Percentiles rank a stretch among this genome's conserved stretches.
Evolutionary conservation across 2,329 filamentous ascomycete species (phyloP).

Genomic region (Arthrobotrys musiformis): DNA sequence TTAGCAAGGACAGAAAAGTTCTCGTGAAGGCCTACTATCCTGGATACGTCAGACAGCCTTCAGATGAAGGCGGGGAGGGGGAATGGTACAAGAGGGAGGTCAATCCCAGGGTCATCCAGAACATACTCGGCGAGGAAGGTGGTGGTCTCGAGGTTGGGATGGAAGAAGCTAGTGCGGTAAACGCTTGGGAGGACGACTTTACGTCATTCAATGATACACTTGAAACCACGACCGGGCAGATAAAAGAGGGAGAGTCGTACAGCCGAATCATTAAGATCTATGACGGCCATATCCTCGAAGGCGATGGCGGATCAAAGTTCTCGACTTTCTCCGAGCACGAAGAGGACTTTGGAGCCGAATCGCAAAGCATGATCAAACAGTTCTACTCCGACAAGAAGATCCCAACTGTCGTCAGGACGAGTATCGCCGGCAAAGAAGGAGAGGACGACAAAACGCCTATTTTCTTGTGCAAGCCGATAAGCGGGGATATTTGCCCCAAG

Average conservation of each 20-base stretch:
- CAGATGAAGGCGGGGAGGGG: slow-evolving; percentile 59
- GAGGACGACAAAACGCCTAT: slow-evolving; percentile 59
- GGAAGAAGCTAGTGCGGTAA: slow-evolving; percentile 68
- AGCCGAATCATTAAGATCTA: slow-evolving; percentile 51
- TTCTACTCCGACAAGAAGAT: slow-evolving; percentile 50
- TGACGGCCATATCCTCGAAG: slow-evolving; percentile 43
- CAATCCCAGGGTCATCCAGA: slow-evolving; percentile 72
- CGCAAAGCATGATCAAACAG: slow-evolving; percentile 37
- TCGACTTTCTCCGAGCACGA: slow-evolving; percentile 52
- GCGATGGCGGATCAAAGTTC: slow-evolving; percentile 46
- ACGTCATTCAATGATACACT: slow-evolving; percentile 55
- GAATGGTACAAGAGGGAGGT: slow-evolving; percentile 66
- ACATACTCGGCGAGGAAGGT: slow-evolving; percentile 65
- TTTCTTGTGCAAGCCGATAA: slow-evolving; percentile 62
- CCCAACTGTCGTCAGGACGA: slow-evolving; percentile 49
- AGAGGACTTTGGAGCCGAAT: slow-evolving; percentile 44
- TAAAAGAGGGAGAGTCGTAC: slow-evolving; percentile 40
- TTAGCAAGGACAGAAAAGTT: slow-evolving; percentile 74
- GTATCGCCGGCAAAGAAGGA: slow-evolving; percentile 61
- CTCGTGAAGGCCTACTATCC: slow-evolving; percentile 78
- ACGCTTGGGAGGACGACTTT: slow-evolving; percentile 65
- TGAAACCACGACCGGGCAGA: slow-evolving; percentile 35
- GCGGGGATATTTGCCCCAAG: slow-evolving; percentile 76
- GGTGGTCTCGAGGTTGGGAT: slow-evolving; percentile 74
- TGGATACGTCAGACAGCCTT: slow-evolving; percentile 46